Evolutionary conservation across 2,329 filamentous ascomycete species (phyloP), one percentile per base, ranked within the genome.

Genomic region (Madurella fahalii): DNA sequence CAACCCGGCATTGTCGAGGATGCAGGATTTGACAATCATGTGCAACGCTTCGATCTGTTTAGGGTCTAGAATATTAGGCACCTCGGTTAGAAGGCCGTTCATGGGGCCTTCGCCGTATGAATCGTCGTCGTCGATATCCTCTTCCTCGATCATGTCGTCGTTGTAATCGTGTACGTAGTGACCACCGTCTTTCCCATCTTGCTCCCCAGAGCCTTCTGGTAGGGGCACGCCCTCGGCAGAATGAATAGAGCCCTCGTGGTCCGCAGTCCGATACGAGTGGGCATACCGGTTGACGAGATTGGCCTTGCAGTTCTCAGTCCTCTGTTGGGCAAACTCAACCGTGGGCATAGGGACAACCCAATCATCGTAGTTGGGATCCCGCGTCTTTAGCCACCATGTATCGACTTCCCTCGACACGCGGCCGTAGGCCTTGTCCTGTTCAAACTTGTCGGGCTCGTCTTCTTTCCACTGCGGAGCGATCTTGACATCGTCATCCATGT

Each of bases 21-120:
- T 95, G 58, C 92, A 95, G 13, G 90, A 92, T 75, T 96, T 96
- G 64, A 97, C 87, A 56, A 96, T 95, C 92, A 96, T 96, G 52
- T 95, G 93, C 50, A 97, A 75, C 5, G 94, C 92, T 71, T 97
- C 93, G 51, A 96, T 96, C 71, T 97, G 93, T 53, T 91, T 92
- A 0, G 93, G 93, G 42, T 95, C 92, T 31, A 97, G 78, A 39
- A 96, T 95, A 61, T 97, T 88, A 31, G 93, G 93, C 12, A 97
- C 90, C 68, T 97, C 93, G 0, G 93, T 96, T 52, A 97, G 75
- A 13, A 97, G 75, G 12, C 93, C 93, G 16, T 90, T 87, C 66
- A 89, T 80, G 18, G 89, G 87, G 3, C 89, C 89, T 61, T 91
- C 86, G 15, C 82, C 85, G 62, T 88, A 88, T n/a, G 87, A 89